phyloP scores from a whole-genome alignment of 768 basidiomycete species.

The Saitozyma sp. region DNA sequence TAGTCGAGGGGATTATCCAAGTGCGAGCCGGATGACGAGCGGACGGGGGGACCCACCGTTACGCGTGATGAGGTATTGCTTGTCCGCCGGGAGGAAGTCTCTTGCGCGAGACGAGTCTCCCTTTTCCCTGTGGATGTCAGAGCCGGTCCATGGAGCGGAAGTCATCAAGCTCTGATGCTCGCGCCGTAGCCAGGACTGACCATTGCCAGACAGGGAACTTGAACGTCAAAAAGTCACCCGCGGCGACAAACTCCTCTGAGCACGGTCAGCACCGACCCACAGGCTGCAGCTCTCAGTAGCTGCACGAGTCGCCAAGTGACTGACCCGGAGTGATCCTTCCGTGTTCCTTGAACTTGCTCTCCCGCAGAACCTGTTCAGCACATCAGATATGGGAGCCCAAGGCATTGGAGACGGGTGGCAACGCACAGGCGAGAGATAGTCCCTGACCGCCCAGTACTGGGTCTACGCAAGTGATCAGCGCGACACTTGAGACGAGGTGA shows the following conservation, averaged over 20 bases:
- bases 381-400: background rate
- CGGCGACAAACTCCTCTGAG: constrained; percentile 96
- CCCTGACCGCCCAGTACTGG: constrained; percentile 89
- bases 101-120: constrained; percentile 81
- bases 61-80: constrained; percentile 92
- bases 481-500: too few species aligned
- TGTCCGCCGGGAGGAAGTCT: constrained; percentile 91
- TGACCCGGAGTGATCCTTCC: constrained; percentile 90
- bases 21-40: background rate
- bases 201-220: constrained; percentile 99
- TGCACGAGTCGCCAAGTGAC: constrained; percentile 2
- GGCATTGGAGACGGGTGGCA: constrained; percentile 11
- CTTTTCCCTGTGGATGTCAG: constrained; percentile 68
- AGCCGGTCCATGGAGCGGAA: background rate
- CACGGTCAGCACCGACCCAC: constrained; percentile 17
- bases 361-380: constrained; percentile 75
- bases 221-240: constrained; percentile 94
- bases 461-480: constrained; percentile 58
- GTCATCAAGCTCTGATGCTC: background rate
- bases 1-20: background rate
- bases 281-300: background rate
- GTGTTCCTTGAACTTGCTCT: constrained; percentile 99
- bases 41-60: constrained; percentile 58
- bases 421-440: constrained; percentile 68
- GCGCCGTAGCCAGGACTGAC: constrained; percentile 56